Conservation (phyloP, 257 asterid species). For the Nemophila menziesii region DNA sequence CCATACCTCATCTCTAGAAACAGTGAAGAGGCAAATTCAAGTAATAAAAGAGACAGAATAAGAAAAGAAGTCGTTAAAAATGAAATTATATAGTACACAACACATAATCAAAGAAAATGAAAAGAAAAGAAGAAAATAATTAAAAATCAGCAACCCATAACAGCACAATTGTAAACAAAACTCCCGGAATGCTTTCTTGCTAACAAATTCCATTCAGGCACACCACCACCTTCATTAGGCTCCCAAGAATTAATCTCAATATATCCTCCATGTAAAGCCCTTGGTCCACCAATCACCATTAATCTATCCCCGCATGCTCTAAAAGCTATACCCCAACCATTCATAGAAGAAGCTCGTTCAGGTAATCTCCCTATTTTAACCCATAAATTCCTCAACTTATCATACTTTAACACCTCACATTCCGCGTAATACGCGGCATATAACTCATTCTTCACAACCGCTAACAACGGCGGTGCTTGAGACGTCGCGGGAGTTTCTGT, state of each 20-base stretch:
- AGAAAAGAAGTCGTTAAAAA: background rate
- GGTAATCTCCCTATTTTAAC: conserved; percentile 53
- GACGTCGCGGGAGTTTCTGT: conserved; percentile 38
- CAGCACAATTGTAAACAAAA: conserved; percentile 34
- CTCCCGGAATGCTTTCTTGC: conserved; percentile 23
- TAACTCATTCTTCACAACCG: conserved; percentile 63
- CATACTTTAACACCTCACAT: conserved; percentile 49
- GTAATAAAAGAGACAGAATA: conserved; percentile 2
- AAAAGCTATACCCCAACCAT: conserved; percentile 92
- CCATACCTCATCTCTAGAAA: conserved; percentile 6
- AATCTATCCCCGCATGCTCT: conserved; percentile 75
- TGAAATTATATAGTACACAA: background rate
- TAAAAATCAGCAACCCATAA: conserved; percentile 32
- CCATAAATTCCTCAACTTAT: conserved; percentile 41
- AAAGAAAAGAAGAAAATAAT: too few species aligned
- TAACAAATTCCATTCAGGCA: conserved; percentile 42
- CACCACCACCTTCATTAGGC: conserved; percentile 45
- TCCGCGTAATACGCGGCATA: conserved; percentile 71
- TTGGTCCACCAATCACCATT: conserved; percentile 72
- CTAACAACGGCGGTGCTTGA: conserved; percentile 76
- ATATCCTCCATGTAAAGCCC: conserved; percentile 42
- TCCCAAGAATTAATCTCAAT: conserved; percentile 72
- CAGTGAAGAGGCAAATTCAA: conserved; percentile 1
- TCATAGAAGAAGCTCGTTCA: conserved; percentile 52
- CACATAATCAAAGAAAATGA: conserved; percentile 3